phyloP scores from a whole-genome alignment of 176 grass and related monocot genomes.

The Juncus effusus region DNA sequence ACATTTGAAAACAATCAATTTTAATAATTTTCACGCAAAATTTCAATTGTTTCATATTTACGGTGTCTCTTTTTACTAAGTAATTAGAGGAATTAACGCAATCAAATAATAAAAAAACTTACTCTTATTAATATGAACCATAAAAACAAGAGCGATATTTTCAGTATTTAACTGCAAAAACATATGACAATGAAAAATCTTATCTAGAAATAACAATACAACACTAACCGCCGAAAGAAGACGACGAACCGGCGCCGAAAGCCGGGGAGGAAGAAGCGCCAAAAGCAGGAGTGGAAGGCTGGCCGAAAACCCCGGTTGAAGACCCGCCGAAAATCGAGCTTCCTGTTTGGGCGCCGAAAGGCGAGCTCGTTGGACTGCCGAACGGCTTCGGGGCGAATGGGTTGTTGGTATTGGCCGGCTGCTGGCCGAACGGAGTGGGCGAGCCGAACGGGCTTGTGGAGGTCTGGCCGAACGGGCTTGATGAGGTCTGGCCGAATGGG shows the following conservation, averaged over 20 bases:
- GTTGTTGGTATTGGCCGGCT: constrained; percentile 34
- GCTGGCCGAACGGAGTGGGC: constrained; percentile 53
- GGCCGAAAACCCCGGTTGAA: constrained; percentile 46
- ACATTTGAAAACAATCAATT: no score
- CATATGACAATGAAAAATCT: no score
- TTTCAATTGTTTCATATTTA: no score
- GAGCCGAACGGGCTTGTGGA: constrained; percentile 52
- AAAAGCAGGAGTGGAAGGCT: constrained; percentile 23
- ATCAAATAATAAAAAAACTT: not conserved
- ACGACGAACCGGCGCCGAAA: constrained; percentile 55
- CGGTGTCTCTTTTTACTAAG: no score
- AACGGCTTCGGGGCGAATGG: constrained; percentile 75
- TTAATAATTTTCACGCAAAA: no score
- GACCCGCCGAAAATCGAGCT: constrained; percentile 51
- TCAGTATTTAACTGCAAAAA: no score
- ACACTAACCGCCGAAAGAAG: constrained; percentile 38
- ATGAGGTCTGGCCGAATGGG: constrained; percentile 43
- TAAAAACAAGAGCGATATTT: no score
- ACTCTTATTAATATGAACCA: no score
- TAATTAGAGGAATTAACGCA: not conserved
- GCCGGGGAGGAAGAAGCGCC: constrained; percentile 38
- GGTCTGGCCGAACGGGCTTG: constrained; percentile 48
- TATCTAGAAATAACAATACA: not conserved
- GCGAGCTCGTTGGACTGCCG: constrained; percentile 42
- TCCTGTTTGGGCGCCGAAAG: constrained; percentile 50